phyloP scores from a whole-genome alignment of 306 rosid genomes.

The Phaseolus lunatus region DNA sequence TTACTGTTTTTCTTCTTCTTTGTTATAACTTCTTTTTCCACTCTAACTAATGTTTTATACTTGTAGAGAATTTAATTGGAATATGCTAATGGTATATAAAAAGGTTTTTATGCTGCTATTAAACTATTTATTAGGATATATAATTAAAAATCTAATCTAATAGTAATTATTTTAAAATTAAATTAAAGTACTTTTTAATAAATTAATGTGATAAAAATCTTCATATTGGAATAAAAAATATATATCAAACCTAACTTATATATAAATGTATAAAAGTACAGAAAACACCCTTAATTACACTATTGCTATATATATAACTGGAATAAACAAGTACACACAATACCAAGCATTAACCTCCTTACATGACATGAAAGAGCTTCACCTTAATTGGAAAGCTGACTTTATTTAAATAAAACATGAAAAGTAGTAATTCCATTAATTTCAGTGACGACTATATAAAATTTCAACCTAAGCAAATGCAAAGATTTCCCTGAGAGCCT shows the following conservation, averaged over 20 bases:
- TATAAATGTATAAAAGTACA: neutral
- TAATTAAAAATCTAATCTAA: neutral
- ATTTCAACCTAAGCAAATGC: slow-evolving; percentile 48
- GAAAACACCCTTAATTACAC: neutral
- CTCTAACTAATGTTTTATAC: no score
- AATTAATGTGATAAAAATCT: neutral
- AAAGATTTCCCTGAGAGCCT: slow-evolving; percentile 41
- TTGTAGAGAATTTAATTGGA: neutral
- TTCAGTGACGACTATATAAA: neutral
- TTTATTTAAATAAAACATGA: neutral
- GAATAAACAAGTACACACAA: neutral
- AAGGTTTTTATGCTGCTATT: neutral
- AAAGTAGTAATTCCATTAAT: neutral
- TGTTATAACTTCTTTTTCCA: no score
- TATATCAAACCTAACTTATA: neutral
- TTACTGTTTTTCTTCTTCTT: no score
- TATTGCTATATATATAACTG: neutral
- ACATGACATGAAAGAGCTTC: neutral
- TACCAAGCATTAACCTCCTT: neutral
- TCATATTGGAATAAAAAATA: neutral
- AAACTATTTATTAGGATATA: neutral
- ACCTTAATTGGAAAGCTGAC: neutral
- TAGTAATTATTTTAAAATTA: neutral
- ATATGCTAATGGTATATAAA: neutral
- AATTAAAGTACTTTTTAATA: neutral